Conservation (phyloP, 1,284 basidiomycete genomes). For the Fomitopsis pinicola region DNA sequence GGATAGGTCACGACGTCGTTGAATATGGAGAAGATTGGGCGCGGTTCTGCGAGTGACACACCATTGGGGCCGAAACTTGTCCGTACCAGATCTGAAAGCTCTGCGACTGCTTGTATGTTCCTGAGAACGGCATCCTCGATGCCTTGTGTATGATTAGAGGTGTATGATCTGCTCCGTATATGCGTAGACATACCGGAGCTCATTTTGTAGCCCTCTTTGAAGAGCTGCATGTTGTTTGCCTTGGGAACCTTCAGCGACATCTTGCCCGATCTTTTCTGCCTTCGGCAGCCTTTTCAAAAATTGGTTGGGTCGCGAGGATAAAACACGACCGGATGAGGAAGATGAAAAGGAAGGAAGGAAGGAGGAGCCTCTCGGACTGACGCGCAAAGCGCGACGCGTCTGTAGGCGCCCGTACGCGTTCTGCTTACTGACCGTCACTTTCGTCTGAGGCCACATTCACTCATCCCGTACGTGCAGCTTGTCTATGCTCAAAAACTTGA, state of each 20-base stretch:
- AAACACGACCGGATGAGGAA: neutral
- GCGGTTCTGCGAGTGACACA: conserved; percentile 32
- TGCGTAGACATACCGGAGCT: neutral
- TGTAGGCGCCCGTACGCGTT: neutral
- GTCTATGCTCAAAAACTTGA: no score
- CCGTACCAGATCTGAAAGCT: conserved; percentile 92
- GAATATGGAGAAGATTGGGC: neutral
- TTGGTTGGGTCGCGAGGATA: neutral
- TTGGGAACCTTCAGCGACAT: conserved; percentile 97
- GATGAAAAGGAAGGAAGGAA: neutral
- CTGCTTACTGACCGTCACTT: no score
- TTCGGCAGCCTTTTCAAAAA: neutral
- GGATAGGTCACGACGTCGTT: conserved; percentile 5
- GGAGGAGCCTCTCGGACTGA: neutral
- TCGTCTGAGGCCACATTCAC: no score
- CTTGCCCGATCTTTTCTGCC: neutral
- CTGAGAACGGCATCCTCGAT: conserved; percentile 92
- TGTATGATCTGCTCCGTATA: neutral
- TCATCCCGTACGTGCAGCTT: no score
- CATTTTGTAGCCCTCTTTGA: conserved; percentile 94
- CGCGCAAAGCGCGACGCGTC: neutral
- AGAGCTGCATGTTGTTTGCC: conserved; percentile 84
- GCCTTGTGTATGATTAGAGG: conserved; percentile 73
- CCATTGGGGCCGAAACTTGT: conserved; percentile 97
- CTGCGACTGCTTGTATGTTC: conserved; percentile 93